phyloP scores from a whole-genome alignment of 495 filamentous ascomycete genomes.

The Wilcoxina mikolae region DNA sequence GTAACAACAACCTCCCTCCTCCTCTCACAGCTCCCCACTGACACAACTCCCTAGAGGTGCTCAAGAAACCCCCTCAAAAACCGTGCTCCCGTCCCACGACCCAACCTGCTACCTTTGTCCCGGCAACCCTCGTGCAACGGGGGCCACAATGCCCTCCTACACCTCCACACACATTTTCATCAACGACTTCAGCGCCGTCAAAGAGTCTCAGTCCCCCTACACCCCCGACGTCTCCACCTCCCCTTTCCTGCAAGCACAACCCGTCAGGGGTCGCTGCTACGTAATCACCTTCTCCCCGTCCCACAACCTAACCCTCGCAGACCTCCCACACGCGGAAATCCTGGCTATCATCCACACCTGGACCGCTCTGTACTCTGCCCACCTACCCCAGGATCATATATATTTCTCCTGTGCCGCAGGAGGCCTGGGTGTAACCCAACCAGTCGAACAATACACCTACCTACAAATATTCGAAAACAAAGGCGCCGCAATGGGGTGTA shows the following conservation, averaged over 20 bases:
- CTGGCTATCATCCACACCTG: slow-evolving; percentile 66
- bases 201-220: slow-evolving; percentile 72
- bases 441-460: slow-evolving; percentile 72
- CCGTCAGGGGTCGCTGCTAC: slow-evolving; percentile 92
- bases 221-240: slow-evolving; percentile 35
- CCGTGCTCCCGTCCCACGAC: slow-evolving; percentile 65
- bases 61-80: slow-evolving; percentile 69
- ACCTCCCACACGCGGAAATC: slow-evolving; percentile 55
- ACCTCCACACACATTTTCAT: slow-evolving; percentile 82
- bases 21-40: neutral
- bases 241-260: slow-evolving; percentile 67
- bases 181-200: slow-evolving; percentile 95
- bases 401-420: slow-evolving; percentile 36
- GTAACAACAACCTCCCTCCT: slow-evolving; percentile 41
- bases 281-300: slow-evolving; percentile 83
- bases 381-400: slow-evolving; percentile 59
- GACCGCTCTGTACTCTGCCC: slow-evolving; percentile 72
- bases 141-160: slow-evolving; percentile 77
- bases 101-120: slow-evolving; percentile 91
- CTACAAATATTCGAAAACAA: slow-evolving; percentile 99
- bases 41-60: slow-evolving; percentile 48
- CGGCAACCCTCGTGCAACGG: slow-evolving; percentile 79
- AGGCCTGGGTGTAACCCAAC: slow-evolving; percentile 36
- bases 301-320: slow-evolving; percentile 84
- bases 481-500: slow-evolving; percentile 94